Evolutionary conservation across 495 filamentous ascomycete genomes (phyloP), one percentile per base, ranked within the genome.

Genomic region (Platismatia glauca): DNA sequence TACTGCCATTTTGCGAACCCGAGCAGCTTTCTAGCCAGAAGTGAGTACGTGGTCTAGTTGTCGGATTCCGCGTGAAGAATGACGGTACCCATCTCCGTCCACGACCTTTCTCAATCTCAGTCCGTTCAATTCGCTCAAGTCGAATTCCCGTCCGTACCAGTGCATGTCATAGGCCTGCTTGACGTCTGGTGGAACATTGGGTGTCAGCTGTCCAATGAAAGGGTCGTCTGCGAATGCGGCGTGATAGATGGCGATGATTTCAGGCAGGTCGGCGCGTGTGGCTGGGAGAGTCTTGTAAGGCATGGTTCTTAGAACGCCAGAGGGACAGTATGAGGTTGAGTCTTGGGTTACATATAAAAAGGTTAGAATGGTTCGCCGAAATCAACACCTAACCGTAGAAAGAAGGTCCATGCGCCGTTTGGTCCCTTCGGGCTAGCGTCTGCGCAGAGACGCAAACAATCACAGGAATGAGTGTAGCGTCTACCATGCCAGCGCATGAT

Each of bases 1-100:
- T 63, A 60, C 29, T 57, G 58, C 68, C 68, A 70, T 59, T 61
- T 67, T n/a, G 65, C 37, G 41, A 70, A 70, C 6, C 59, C 68
- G 6, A 67, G 57, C 22, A 59, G 27, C 33, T 67, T 64, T 35
- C 68, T 70, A 48, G 27, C 15, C 5, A 53, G 16, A 20, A 20
- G 9, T 53, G 20, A 53, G 50, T 33, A 16, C 27, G 20, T 4
- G 6, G 50, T 4, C 50, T 20, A 33, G 9, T n/a, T 33, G 27
- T 33, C 27, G 6, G 20, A 0, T 20, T 33, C 11, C 13, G 29
- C 20, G 5, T 9, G 15, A 6, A 0, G 6, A n/a, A 20, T 4
- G 7, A 33, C 3, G 34, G 57, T 66, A 66, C 68, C 66, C 9
- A 31, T 33, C 43, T 13, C 33, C 52, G 4, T 70, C 68, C 4